Evolutionary conservation across 805 yeast genomes (phyloP), one percentile per base, ranked within the genome.

Genomic region (Spathaspora girioi): DNA sequence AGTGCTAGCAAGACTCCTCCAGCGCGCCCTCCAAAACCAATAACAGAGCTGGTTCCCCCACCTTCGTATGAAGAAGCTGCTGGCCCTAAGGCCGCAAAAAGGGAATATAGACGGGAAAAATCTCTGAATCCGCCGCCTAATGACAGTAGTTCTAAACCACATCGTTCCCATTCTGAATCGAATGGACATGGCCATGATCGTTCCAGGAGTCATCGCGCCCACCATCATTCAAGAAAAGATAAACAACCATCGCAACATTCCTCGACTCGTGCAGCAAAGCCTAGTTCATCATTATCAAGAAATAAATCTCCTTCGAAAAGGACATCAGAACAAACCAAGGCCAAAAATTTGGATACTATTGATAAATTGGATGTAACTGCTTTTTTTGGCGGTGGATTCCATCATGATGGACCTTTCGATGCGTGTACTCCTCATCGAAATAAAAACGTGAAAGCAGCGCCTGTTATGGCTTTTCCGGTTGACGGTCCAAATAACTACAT

Each of bases 341-440:
- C 91, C 12, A 83, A 84, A 59, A 88, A 91, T 59, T 84, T 92
- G 50, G 99, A 93, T 63, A 89, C 96, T 3, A 94, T 94, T 59
- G 99, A 94, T 72, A 89, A 89, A 69, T 77, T 94, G 62, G 99
- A 94, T 68, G 99, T 93, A 45, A 92, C 97, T 11, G 97, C 97
- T 1, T 79, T 92, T 55, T 92, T 89, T 65, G 97, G 97, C 23
- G 85, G 89, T 46, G 89, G 96, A 2, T 94, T 94, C 78, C 99
- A 94, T 69, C 98, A 94, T 68, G 99, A 94, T 71, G 99, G 99
- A 11, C 99, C 99, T 14, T 94, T 94, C 66, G 99, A 94, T 67
- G 99, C 99, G 1, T 93, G 98, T 68, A 88, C 96, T 2, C 98
- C 99, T 7, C 97, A 89, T 68, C 84, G 98, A 67, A 94, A 94